phyloP scores from a whole-genome alignment of 352 stramenopile species.

The Elongisporangium anandrum region DNA sequence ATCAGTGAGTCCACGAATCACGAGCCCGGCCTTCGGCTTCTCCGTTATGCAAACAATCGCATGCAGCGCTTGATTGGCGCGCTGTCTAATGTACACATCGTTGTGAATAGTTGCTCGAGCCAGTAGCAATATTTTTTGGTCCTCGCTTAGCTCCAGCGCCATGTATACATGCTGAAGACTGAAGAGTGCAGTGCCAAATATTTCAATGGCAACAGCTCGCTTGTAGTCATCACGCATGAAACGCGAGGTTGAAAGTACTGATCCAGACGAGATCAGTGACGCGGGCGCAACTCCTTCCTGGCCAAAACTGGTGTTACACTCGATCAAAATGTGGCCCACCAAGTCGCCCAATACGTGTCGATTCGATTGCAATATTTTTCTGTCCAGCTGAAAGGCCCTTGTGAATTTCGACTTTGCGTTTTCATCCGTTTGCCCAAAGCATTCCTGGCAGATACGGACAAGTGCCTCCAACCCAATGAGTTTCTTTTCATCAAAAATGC shows the following conservation, averaged over 20 bases:
- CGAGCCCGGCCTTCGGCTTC: slow-evolving; percentile 14
- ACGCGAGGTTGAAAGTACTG: not conserved
- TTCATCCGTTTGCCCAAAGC: not conserved
- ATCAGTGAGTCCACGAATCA: slow-evolving; percentile 56
- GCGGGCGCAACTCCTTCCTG: slow-evolving; percentile 26
- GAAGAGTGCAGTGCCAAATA: slow-evolving; percentile 37
- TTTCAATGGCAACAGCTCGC: slow-evolving; percentile 39
- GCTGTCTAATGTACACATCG: slow-evolving; percentile 28
- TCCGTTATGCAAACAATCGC: slow-evolving; percentile 18
- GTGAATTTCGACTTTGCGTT: not conserved
- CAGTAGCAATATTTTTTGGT: slow-evolving; percentile 64
- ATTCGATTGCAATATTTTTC: slow-evolving; percentile 25
- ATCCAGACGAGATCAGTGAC: not conserved
- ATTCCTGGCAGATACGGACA: slow-evolving; percentile 15
- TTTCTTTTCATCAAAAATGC: slow-evolving; percentile 67
- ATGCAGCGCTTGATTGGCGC: slow-evolving; percentile 31
- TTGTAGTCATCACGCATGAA: slow-evolving; percentile 43
- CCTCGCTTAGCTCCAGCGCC: slow-evolving; percentile 40
- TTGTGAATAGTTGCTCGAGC: slow-evolving; percentile 46
- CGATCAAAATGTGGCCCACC: slow-evolving; percentile 59
- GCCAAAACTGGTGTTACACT: slow-evolving; percentile 62
- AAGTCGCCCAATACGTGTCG: slow-evolving; percentile 42
- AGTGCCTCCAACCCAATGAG: slow-evolving; percentile 60
- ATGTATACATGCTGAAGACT: slow-evolving; percentile 42
- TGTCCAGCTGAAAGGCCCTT: slow-evolving; percentile 22